These are phyloP conservation scores for Aspergillus melleus DNA, from an alignment of 2,329 filamentous ascomycete genomes.

Conservation along the genomic window DNA sequence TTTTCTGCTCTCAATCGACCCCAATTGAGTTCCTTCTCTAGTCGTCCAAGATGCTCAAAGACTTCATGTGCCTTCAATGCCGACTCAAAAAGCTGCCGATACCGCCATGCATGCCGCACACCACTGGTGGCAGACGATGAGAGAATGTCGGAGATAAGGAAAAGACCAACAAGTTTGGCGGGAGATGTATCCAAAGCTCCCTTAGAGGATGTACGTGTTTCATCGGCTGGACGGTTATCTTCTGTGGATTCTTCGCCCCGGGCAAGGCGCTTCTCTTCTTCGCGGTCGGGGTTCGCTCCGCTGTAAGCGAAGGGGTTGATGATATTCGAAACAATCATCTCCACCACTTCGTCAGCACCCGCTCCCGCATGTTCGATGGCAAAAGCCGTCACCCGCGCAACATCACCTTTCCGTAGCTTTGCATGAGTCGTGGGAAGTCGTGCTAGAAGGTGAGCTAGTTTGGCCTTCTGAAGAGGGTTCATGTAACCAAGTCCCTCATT, in stretches of 20 bases:
- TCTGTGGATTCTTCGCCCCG: slow-evolving; percentile 34
- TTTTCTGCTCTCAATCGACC: slow-evolving; percentile 79
- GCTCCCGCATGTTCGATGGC: slow-evolving; percentile 82
- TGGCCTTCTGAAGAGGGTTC: slow-evolving; percentile 79
- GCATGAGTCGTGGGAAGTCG: slow-evolving; percentile 75
- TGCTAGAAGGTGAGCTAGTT: slow-evolving; percentile 79
- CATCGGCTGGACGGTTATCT: slow-evolving; percentile 33
- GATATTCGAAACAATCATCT: slow-evolving; percentile 81
- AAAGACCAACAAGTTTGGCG: slow-evolving; percentile 77
- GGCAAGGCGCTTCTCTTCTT: slow-evolving; percentile 29
- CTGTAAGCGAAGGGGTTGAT: slow-evolving; percentile 73
- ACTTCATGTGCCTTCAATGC: slow-evolving; percentile 67
- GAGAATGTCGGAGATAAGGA: slow-evolving; percentile 77
- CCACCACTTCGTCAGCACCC: slow-evolving; percentile 88
- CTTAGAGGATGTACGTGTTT: slow-evolving; percentile 33
- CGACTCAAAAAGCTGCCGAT: slow-evolving; percentile 74
- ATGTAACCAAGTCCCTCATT: slow-evolving; percentile 64
- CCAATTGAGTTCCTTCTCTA: slow-evolving; percentile 73
- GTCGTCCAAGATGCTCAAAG: slow-evolving; percentile 72
- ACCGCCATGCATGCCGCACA: slow-evolving; percentile 83
- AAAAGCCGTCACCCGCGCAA: slow-evolving; percentile 83
- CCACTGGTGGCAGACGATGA: slow-evolving; percentile 74
- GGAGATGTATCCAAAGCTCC: slow-evolving; percentile 65
- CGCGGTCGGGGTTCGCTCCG: slow-evolving; percentile 62
- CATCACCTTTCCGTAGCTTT: slow-evolving; percentile 76